phyloP scores from a whole-genome alignment of 2,329 filamentous ascomycete species.

The Dryadomyces quercivorus region DNA sequence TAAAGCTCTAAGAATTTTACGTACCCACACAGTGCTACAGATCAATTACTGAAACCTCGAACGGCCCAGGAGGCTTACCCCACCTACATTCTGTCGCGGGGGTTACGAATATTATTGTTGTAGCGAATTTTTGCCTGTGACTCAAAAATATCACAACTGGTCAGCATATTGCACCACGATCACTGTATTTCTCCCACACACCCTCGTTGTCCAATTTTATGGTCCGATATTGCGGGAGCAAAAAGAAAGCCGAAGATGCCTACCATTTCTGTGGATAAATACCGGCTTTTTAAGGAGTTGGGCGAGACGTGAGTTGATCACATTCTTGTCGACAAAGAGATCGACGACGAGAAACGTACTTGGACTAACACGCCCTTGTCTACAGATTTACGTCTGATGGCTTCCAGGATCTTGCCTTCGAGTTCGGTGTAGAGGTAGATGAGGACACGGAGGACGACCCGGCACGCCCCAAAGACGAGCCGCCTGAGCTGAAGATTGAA shows the following conservation, averaged over 20 bases:
- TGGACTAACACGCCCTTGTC: neutral
- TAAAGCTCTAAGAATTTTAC: neutral
- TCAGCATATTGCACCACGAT: neutral
- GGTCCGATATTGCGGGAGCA: neutral
- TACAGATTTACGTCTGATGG: conserved; percentile 76
- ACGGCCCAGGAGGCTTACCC: neutral
- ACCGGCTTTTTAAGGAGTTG: conserved; percentile 84
- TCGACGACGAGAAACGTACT: neutral
- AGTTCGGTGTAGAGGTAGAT: conserved; percentile 96
- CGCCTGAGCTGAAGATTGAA: conserved; percentile 93
- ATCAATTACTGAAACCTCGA: neutral
- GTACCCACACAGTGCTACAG: neutral
- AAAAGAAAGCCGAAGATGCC: conserved; percentile 37
- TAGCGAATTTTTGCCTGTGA: conserved; percentile 1
- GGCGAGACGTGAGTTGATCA: conserved; percentile 58
- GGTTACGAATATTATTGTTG: neutral
- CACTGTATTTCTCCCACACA: neutral
- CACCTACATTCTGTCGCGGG: neutral
- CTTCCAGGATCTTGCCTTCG: conserved; percentile 96
- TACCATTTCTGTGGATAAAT: conserved; percentile 94
- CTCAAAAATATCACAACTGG: neutral
- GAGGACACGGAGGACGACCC: conserved; percentile 72
- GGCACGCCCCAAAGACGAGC: conserved; percentile 68
- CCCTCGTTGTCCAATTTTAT: neutral
- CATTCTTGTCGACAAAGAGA: neutral